Evolutionary conservation across 208 protist genomes (phyloP).

Genomic region (Leishmania guyanensis): DNA sequence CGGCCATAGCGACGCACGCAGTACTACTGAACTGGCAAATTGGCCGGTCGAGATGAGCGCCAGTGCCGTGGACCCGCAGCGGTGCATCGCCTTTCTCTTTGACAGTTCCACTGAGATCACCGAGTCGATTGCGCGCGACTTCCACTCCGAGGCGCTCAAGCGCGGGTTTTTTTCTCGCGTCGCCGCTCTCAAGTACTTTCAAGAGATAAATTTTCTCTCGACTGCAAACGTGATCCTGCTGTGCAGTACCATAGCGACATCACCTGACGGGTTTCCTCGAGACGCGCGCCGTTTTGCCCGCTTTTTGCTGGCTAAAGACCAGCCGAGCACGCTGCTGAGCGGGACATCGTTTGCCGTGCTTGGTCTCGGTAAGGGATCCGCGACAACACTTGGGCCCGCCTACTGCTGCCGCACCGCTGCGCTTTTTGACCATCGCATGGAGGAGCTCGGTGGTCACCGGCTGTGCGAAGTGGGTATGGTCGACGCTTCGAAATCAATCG

Average conservation of each 20-base stretch:
- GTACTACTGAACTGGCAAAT: not conserved
- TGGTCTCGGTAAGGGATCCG: conserved; percentile 48
- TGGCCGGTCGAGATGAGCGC: not conserved
- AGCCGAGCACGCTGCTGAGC: conserved; percentile 35
- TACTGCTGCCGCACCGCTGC: conserved; percentile 38
- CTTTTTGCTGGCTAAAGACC: conserved; percentile 41
- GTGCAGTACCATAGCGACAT: conserved; percentile 58
- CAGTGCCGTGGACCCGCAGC: conserved; percentile 7
- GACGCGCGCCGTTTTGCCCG: conserved; percentile 51
- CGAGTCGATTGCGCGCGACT: conserved; percentile 60
- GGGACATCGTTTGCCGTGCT: conserved; percentile 53
- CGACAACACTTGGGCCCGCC: conserved; percentile 30
- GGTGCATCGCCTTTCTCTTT: conserved; percentile 58
- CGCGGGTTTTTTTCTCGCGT: conserved; percentile 44
- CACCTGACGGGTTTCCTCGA: conserved; percentile 49
- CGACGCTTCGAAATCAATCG: conserved; percentile 26
- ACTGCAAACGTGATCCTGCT: conserved; percentile 45
- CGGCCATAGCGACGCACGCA: not conserved
- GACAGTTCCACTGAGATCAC: conserved; percentile 52
- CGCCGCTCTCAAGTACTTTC: conserved; percentile 45
- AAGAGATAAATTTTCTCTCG: conserved; percentile 55
- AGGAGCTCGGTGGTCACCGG: conserved; percentile 34
- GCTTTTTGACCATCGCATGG: conserved; percentile 40
- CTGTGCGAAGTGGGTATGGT: conserved; percentile 27
- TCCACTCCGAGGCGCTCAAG: conserved; percentile 48